Conservation (phyloP, 495 filamentous ascomycete genomes). For the Podospora anserina region DNA sequence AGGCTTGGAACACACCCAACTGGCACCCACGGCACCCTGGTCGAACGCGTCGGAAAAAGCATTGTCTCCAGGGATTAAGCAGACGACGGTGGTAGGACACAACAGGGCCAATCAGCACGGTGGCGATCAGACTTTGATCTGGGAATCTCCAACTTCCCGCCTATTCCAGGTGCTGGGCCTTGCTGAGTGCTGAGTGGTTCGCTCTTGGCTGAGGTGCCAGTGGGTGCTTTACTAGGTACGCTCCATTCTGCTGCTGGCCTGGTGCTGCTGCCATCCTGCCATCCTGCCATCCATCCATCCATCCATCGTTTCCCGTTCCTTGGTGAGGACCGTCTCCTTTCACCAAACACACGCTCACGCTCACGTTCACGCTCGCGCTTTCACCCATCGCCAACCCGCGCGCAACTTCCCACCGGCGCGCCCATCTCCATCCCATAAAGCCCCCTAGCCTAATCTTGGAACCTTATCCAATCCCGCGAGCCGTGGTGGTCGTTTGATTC, state of each 20-base stretch:
- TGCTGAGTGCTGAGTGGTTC: constrained; percentile 10
- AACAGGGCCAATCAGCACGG: constrained; percentile 31
- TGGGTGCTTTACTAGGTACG: no score
- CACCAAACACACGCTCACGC: not conserved
- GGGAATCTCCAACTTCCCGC: constrained; percentile 29
- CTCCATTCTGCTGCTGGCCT: not conserved
- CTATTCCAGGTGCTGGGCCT: constrained; percentile 16
- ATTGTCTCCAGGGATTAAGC: constrained; percentile 20
- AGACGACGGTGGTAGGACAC: constrained; percentile 23
- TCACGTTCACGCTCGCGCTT: not conserved
- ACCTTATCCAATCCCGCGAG: not conserved
- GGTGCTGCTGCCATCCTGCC: no score
- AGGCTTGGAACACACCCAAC: not conserved
- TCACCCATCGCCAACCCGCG: not conserved
- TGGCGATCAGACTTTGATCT: constrained; percentile 40
- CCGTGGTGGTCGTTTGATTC: constrained; percentile 14
- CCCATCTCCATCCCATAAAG: not conserved
- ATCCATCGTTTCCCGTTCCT: not conserved
- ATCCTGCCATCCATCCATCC: not conserved
- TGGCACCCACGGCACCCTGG: constrained; percentile 5
- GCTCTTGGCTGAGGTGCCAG: not conserved
- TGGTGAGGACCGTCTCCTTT: not conserved
- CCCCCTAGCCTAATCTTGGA: not conserved
- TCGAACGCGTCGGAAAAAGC: constrained; percentile 14
- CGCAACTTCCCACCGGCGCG: not conserved